phyloP scores from a whole-genome alignment of 371 early-diverging fungal genomes.

The Lichtheimia ramosa region DNA sequence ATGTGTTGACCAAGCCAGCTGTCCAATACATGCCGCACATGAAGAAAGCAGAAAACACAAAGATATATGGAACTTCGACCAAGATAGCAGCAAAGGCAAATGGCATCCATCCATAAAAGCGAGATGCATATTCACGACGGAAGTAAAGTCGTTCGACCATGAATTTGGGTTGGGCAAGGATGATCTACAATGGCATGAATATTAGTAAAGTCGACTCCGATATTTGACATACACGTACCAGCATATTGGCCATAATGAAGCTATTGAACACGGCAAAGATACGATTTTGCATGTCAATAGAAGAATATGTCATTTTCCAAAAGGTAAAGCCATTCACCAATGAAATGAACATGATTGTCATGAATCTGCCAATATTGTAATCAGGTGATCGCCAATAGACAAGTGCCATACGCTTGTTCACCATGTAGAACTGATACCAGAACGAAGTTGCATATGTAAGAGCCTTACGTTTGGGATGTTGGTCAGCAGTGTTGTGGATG shows the following conservation, averaged over 20 bases:
- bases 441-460: conserved; percentile 32
- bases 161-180: conserved; percentile 56
- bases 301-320: conserved; percentile 48
- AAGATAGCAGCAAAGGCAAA: conserved; percentile 51
- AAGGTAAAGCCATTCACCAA: conserved; percentile 57
- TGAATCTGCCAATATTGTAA: conserved; percentile 59
- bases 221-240: conserved; percentile 1
- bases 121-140: conserved; percentile 63
- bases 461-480: conserved; percentile 15
- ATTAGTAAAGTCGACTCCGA: neutral
- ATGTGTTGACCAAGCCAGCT: conserved; percentile 50
- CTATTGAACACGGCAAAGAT: conserved; percentile 68
- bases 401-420: conserved; percentile 47
- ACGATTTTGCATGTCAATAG: conserved; percentile 61
- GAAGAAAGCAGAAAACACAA: conserved; percentile 46
- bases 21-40: conserved; percentile 67
- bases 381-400: conserved; percentile 58
- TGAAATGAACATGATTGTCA: conserved; percentile 37
- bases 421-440: conserved; percentile 40
- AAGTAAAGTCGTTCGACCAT: conserved; percentile 66
- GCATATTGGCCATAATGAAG: conserved; percentile 50
- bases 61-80: conserved; percentile 55
- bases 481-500: conserved; percentile 20
- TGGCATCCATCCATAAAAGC: conserved; percentile 66
- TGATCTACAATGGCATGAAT: conserved; percentile 11